Conservation (phyloP, 805 yeast species). For the Candida nitratophila region DNA sequence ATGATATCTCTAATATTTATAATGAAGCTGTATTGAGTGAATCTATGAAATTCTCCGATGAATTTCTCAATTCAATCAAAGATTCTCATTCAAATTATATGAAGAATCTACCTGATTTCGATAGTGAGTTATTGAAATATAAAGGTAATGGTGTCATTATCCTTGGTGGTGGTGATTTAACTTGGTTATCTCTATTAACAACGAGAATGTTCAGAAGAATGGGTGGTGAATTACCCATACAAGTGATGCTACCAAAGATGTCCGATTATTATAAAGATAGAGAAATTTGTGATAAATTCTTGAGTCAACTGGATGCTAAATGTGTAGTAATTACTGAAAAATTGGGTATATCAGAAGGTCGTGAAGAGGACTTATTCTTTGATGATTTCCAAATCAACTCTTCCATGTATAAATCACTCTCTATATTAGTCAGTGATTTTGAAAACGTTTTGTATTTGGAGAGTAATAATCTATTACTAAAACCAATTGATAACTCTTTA, state of each 20-base stretch:
- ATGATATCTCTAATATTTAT: constrained; percentile 4
- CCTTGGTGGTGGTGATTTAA: constrained; percentile 62
- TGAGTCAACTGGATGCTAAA: constrained; percentile 45
- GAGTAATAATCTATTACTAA: constrained; percentile 37
- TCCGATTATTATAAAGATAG: constrained; percentile 32
- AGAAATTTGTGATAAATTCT: constrained; percentile 39
- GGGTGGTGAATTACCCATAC: constrained; percentile 40
- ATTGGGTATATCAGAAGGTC: constrained; percentile 28
- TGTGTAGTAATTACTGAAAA: constrained; percentile 51
- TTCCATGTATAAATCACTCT: constrained; percentile 28
- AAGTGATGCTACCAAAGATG: constrained; percentile 34
- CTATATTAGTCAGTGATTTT: constrained; percentile 36
- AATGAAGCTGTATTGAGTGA: constrained; percentile 5
- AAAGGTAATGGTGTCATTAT: constrained; percentile 56
- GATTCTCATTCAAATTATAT: constrained; percentile 26
- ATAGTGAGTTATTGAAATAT: constrained; percentile 3
- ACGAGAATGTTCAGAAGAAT: constrained; percentile 41
- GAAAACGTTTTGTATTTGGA: constrained; percentile 40
- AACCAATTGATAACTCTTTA: constrained; percentile 29
- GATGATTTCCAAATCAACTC: constrained; percentile 28
- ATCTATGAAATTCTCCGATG: constrained; percentile 11
- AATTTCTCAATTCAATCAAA: constrained; percentile 22
- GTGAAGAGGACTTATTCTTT: constrained; percentile 33
- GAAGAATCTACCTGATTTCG: constrained; percentile 29
- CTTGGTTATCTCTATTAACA: constrained; percentile 53